Evolutionary conservation across 1,139 yeast genomes (phyloP), one percentile per base, ranked within the genome.

Genomic region (Suhomyces guaymorum): DNA sequence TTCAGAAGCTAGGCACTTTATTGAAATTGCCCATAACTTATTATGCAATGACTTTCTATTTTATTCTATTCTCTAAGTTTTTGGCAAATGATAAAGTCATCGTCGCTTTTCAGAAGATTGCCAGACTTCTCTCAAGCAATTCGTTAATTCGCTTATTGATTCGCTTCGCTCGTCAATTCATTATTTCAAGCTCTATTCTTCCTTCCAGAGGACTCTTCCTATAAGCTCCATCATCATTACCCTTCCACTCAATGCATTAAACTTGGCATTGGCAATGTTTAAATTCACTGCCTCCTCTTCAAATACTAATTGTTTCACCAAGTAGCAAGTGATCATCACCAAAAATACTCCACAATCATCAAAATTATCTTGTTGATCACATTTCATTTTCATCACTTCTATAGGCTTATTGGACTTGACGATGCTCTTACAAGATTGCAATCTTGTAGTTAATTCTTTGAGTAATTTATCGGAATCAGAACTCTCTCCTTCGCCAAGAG

Each of bases 311-410:
- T 32, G 41, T 11, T 57, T 48, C 4, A 67, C 43, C 39, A 70
- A 51, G 37, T 49, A 54, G 37, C 72, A 62, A 7, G 73, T 58
- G 15, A 63, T 58, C 75, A 70, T 69, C 18, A 67, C 51, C 30
- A 66, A 49, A 43, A 55, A 68, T 5, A 70, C 69, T 0, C 76
- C 76, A 47, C 76, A 70, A 47, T 70, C 76, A 44, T 70, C 75
- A 30, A 63, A 67, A 42, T 70, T 70, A 5, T 57, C 49, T 42
- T 70, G 76, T 42, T 70, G 76, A 43, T 65, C 67, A 34, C 73
- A 67, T 28, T 52, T 51, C 57, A 62, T 54, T 18, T 52, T 47
- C 6, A 55, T 37, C 2, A 66, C 39, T 24, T 53, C 48, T 12
- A 68, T 45, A 12, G 49, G 49, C 19, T 43, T 42, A 22, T 40